These are phyloP conservation scores for Funneliformis geosporum DNA, from an alignment of 192 early-diverging fungal genomes.

Conservation along the genomic window DNA sequence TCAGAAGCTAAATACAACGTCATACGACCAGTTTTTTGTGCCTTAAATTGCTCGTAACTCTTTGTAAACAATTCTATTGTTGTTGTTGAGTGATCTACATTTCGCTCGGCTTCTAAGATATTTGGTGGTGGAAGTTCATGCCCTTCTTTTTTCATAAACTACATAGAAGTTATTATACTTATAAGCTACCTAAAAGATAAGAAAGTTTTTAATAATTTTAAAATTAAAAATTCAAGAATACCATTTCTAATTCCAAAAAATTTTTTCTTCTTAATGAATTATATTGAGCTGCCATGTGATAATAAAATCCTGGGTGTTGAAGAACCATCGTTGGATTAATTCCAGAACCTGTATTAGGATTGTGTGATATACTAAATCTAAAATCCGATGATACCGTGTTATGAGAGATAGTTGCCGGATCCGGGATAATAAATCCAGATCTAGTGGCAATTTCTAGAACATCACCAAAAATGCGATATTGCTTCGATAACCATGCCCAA, in stretches of 20 bases:
- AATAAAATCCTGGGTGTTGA: constrained; percentile 88
- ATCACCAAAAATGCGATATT: constrained; percentile 83
- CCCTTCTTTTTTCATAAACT: constrained; percentile 2
- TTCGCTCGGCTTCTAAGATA: constrained; percentile 48
- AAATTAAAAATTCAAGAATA: neutral
- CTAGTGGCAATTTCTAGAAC: constrained; percentile 70
- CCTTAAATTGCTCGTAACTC: constrained; percentile 89
- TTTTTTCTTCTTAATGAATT: constrained; percentile 68
- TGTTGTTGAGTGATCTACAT: constrained; percentile 63
- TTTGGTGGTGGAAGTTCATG: constrained; percentile 41
- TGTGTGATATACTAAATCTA: constrained; percentile 34
- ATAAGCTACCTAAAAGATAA: neutral
- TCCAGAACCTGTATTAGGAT: constrained; percentile 36
- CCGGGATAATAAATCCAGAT: constrained; percentile 66
- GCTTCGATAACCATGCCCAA: constrained; percentile 82
- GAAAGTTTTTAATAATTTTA: neutral
- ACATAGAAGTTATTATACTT: neutral
- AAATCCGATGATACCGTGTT: constrained; percentile 40
- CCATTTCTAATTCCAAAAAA: constrained; percentile 53
- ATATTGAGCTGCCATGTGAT: constrained; percentile 72
- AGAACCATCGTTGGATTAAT: constrained; percentile 67
- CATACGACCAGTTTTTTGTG: constrained; percentile 69
- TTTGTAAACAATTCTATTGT: constrained; percentile 88
- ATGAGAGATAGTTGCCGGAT: constrained; percentile 33
- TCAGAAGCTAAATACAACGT: constrained; percentile 83